These are phyloP conservation scores for Sporothrix brunneoviolacea DNA, from an alignment of 2,329 filamentous ascomycete genomes.

Conservation along the genomic window DNA sequence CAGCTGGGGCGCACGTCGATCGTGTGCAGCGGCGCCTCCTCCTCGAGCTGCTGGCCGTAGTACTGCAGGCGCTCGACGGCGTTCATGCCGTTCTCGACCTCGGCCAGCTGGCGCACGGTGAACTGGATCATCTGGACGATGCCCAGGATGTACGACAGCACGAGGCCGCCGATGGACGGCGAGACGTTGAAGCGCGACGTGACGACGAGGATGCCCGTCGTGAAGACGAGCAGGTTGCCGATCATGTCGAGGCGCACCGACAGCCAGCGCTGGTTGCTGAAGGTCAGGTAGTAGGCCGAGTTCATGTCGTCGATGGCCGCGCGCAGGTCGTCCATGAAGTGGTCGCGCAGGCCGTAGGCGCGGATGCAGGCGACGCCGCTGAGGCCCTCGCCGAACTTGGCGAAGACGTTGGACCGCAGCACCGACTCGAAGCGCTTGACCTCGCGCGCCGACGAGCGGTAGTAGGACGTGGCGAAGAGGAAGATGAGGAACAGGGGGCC, in stretches of 20 bases:
- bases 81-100: slow-evolving; percentile 98
- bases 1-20: slow-evolving; percentile 66
- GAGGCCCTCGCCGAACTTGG: slow-evolving; percentile 84
- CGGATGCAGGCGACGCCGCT: slow-evolving; percentile 78
- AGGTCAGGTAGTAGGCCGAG: slow-evolving; percentile 88
- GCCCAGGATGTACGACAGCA: slow-evolving; percentile 85
- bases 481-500: slow-evolving; percentile 67
- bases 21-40: slow-evolving; percentile 80
- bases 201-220: slow-evolving; percentile 82
- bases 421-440: slow-evolving; percentile 92
- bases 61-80: slow-evolving; percentile 86
- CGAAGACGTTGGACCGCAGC: slow-evolving; percentile 79
- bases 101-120: slow-evolving; percentile 84
- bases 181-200: slow-evolving; percentile 81
- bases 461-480: slow-evolving; percentile 77
- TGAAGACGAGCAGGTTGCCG: slow-evolving; percentile 78
- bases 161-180: slow-evolving; percentile 78
- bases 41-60: slow-evolving; percentile 79
- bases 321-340: slow-evolving; percentile 65
- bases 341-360: slow-evolving; percentile 74
- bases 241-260: slow-evolving; percentile 78
- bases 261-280: slow-evolving; percentile 92
- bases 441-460: slow-evolving; percentile 83
- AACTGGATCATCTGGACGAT: slow-evolving; percentile 97
- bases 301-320: slow-evolving; percentile 84